Conservation (phyloP, 345 rosid species). For the Noccaea bulbosa region DNA sequence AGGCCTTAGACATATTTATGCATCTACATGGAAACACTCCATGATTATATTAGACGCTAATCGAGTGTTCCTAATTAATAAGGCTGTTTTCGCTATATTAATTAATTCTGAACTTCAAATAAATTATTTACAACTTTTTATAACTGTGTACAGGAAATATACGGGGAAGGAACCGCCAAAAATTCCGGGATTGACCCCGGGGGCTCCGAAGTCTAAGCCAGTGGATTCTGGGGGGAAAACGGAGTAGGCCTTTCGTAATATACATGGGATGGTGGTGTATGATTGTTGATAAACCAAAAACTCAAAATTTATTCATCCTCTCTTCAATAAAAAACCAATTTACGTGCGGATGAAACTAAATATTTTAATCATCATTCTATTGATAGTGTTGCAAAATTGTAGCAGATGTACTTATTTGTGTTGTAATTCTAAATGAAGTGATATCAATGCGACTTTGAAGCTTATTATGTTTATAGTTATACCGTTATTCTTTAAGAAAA, state of each 20-base stretch:
- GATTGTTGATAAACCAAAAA: constrained; percentile 17
- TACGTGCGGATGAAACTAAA: constrained; percentile 1
- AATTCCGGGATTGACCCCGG: constrained; percentile 26
- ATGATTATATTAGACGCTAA: constrained; percentile 6
- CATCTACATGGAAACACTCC: not conserved
- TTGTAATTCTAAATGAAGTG: not conserved
- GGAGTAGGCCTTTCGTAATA: constrained; percentile 23
- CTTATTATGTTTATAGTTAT: not conserved
- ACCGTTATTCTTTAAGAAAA: not conserved
- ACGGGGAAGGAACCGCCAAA: constrained; percentile 25
- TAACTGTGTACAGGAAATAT: constrained; percentile 16
- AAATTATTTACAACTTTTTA: not conserved
- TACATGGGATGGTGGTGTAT: constrained; percentile 9
- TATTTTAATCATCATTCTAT: constrained; percentile 7
- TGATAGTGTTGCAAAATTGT: constrained; percentile 1
- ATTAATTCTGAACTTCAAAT: not conserved
- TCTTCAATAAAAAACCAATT: not conserved
- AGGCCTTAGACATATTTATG: not conserved
- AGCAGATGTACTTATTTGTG: not conserved
- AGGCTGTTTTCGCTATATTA: not conserved
- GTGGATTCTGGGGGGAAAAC: not conserved
- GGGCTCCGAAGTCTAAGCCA: constrained; percentile 2
- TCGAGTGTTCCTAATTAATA: constrained; percentile 1
- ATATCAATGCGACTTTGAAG: constrained; percentile 9
- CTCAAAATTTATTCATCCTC: not conserved